Evolutionary conservation across 2,329 filamentous ascomycete species (phyloP), one percentile per base, ranked within the genome.

Genomic region (Metarhizium anisopliae): DNA sequence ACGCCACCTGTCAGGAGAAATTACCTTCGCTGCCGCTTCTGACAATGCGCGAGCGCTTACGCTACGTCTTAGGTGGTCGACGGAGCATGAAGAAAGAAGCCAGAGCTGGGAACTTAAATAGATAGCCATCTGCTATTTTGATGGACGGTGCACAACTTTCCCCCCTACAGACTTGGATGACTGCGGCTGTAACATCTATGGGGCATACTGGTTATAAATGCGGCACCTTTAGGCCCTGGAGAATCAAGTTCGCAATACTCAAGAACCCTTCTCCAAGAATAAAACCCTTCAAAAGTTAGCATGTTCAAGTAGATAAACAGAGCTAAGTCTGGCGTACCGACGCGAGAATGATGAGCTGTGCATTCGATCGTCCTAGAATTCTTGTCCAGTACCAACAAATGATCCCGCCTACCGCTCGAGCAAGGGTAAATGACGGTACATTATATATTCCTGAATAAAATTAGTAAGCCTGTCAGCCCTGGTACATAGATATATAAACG

Each of bases 261-360:
- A 96, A 75, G 60, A 97, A 83, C 0, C 93, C 93, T 69, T 97
- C 93, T 1, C 93, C 91, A 7, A 99, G 76, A 60, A 99, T 96
- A 59, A 97, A 83, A 0, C 94, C 94, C 80, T 83, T 50, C 13
- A 61, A 54, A 43, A 56, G 59, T 47, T 53, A 58, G 47, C 29
- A 6, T 50, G n/a, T 43, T 47, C 53, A 49, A 2, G 10, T 30
- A 16, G n/a, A 29, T 13, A 55, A 20, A 36, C 11, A 43, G 14
- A 45, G 13, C 16, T 16, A 4, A 32, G 30, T 16, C 14, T 38
- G 18, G 72, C 79, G 63, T 70, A 83, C 80, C 56, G 81, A 84
- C 59, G 94, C 93, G 43, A 97, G 74, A n/a, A 97, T 86, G 61
- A 97, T 91, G 54, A 97, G 81, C 0, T 85, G 86, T 4, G 92